Conservation (phyloP, 306 rosid species). For the Vicia faba region DNA sequence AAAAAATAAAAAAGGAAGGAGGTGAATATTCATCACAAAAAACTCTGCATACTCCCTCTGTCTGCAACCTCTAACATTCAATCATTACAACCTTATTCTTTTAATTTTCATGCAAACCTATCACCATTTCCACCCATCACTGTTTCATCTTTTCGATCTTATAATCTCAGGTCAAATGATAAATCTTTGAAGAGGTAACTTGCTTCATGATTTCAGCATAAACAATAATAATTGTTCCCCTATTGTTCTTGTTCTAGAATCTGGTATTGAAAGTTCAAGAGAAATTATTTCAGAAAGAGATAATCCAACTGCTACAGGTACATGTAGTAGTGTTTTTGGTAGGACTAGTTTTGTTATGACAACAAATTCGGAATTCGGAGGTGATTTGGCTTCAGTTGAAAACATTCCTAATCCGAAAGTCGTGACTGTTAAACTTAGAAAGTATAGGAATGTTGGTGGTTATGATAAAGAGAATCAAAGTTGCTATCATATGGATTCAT, state of each 20-base stretch:
- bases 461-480: constrained; percentile 68
- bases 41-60: no score
- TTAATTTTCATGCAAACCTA: constrained; percentile 35
- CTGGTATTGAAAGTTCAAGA: constrained; percentile 81
- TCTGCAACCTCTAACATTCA: no score
- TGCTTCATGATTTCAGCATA: constrained; percentile 65
- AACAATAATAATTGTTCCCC: constrained; percentile 57
- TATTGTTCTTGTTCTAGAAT: constrained; percentile 81
- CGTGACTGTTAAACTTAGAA: constrained; percentile 81
- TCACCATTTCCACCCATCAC: neutral
- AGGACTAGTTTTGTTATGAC: constrained; percentile 57
- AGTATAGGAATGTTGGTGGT: constrained; percentile 67
- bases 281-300: constrained; percentile 65
- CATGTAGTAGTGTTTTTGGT: constrained; percentile 28
- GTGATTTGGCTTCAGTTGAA: constrained; percentile 45
- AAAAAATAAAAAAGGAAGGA: no score
- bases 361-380: constrained; percentile 52
- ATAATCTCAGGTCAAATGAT: constrained; percentile 51
- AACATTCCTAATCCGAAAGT: constrained; percentile 40
- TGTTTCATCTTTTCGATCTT: constrained; percentile 39
- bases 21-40: no score
- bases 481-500: constrained; percentile 69
- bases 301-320: neutral
- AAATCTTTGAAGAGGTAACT: constrained; percentile 60
- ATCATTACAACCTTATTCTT: constrained; percentile 40